Conservation (phyloP, 1,284 basidiomycete species). For the Irpex sp. region DNA sequence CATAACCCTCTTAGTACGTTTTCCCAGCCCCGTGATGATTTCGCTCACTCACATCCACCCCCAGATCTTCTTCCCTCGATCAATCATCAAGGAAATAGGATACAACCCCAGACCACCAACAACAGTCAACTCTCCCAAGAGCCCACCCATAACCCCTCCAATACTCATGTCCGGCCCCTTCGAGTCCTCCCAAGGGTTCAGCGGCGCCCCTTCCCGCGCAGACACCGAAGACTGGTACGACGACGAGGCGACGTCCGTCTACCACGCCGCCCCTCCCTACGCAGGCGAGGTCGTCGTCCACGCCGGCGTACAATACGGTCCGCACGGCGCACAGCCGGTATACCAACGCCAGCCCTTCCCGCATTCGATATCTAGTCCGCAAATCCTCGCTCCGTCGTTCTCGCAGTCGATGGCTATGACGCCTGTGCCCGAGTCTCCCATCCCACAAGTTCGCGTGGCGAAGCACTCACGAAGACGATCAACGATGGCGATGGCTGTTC, state of each 20-base stretch:
- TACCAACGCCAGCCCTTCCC: slow-evolving; percentile 27
- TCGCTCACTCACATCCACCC: background rate
- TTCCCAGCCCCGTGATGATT: background rate
- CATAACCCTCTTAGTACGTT: slow-evolving; percentile 65
- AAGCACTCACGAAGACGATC: background rate
- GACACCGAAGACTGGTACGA: slow-evolving; percentile 11
- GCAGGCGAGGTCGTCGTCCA: background rate
- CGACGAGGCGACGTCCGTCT: slow-evolving; percentile 7
- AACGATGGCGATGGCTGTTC: background rate
- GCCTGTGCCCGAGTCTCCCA: background rate
- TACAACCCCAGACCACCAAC: slow-evolving; percentile 37
- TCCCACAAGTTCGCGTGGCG: background rate
- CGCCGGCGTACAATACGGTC: background rate
- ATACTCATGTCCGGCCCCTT: slow-evolving; percentile 1
- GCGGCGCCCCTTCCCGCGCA: background rate
- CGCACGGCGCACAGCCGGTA: background rate
- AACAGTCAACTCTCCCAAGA: slow-evolving; percentile 24
- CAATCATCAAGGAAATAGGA: slow-evolving; percentile 57
- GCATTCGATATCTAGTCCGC: slow-evolving; percentile 25
- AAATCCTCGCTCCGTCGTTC: slow-evolving; percentile 11
- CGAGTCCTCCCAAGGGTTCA: background rate
- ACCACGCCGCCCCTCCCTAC: slow-evolving; percentile 12
- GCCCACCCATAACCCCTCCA: slow-evolving; percentile 16
- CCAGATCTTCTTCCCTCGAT: slow-evolving; percentile 75
- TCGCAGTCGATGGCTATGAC: background rate